Evolutionary conservation across 129 eudicot genomes (phyloP), one percentile per base, ranked within the genome.

Genomic region (Helianthus tuberosus): DNA sequence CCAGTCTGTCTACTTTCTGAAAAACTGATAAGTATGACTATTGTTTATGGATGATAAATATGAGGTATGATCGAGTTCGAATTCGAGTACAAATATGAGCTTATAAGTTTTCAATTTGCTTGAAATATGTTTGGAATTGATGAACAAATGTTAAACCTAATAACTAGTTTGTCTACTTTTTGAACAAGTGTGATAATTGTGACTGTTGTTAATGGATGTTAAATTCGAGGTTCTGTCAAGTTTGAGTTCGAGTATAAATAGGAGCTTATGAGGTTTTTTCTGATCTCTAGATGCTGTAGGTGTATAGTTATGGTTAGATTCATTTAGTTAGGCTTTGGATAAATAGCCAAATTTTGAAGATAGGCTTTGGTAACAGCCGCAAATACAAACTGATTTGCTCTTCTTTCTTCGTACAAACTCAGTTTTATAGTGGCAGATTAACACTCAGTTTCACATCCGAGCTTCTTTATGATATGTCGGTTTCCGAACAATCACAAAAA

Each of bases 1-100:
- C 58, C 2, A 58, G 55, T 44, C 67, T 36, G 23, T 70, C 2
- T 70, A 70, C 64, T 11, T 35, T 13, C 50, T 41, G 61, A 54
- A 23, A 54, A 39, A n/a, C 44, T 54, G 39, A 13, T 3, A 17
- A 5, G n/a, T 17, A 1, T 58, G 36, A 58, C 20, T 20, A 23
- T 49, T 15, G 20, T 20, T 16, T 4, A 61, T 29, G 8, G 66
- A 29, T 32, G 20, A 5, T n/a, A 32, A 32, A 53, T 2, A 0
- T 13, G 20, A 15, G 17, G 2, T 15, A 12, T 3, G 13, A 52
- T 52, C 17, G 23, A 15, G 51, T 38, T 64, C 17, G 25, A 53
- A 27, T 38, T 64, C 7, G 53, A 3, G 53, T 49, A 49, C 53
- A 49, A 49, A 39, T 39, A 39, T 8, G 8, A 39, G 44, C 44